Evolutionary conservation across 495 filamentous ascomycete species (phyloP), one percentile per base, ranked within the genome.

Genomic region (Sordaria brevicollis): DNA sequence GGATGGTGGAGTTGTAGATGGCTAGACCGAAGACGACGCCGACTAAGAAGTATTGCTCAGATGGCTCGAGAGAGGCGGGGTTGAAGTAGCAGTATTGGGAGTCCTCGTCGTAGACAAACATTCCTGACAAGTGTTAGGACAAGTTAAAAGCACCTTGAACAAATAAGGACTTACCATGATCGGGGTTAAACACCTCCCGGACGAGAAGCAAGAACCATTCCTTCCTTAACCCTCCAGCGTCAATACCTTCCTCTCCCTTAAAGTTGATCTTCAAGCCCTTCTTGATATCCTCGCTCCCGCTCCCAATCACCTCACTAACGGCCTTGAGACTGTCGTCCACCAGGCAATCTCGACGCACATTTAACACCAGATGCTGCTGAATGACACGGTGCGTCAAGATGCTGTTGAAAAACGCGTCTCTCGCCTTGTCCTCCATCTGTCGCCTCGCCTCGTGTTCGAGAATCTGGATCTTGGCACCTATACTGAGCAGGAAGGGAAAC

Each of bases 31-130:
- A 86, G 35, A 97, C 81, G 39, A 93, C 92, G 31, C 94, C 94
- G 65, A 98, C 92, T 57, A 98, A 83, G 75, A 94, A 96, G 77
- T 92, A 98, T 72, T 97, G 94, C 75, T 97, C 93, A 8, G 94
- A 94, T 0, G 92, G 93, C 77, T 98, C 94, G 74, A 97, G 92
- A 49, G 91, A 92, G 75, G 90, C 86, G 2, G 94, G 92, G 76
- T 97, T 98, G 83, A 98, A 98, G 79, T 98, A 98, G 78, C 94
- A 97, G 75, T 92, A 93, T 38, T 88, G 86, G 5, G 94, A 96
- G 72, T 98, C 94, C n/a, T 97, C 92, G 72, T 97, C 94, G 80
- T 97, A 98, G 19, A 91, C 81, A 77, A 97, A 97, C 75, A 97
- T 87, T 0, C 93, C 92, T 94, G 25, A 37, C 11, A 5, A 5